phyloP scores from a whole-genome alignment of 768 basidiomycete genomes.

The Russula sp. region DNA sequence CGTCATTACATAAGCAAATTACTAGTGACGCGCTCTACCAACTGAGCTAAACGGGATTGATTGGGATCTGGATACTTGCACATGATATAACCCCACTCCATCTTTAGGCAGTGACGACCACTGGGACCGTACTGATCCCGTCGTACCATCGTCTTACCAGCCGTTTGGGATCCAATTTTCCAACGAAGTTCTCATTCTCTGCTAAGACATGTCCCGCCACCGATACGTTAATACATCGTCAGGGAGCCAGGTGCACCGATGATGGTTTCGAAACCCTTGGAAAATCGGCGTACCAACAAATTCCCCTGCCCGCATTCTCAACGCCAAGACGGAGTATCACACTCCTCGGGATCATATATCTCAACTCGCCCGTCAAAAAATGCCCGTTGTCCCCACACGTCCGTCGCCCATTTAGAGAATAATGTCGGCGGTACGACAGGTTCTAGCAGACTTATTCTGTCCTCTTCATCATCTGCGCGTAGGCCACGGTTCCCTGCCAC shows the following conservation, averaged over 20 bases:
- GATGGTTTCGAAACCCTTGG: neutral
- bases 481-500: slow-evolving; percentile 75
- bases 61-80: neutral
- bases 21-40: slow-evolving; percentile 69
- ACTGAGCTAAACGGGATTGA: slow-evolving; percentile 39
- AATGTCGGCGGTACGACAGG: neutral
- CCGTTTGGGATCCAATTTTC: neutral
- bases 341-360: neutral
- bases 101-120: slow-evolving; percentile 5
- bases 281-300: neutral
- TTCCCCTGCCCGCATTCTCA: neutral
- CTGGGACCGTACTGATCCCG: neutral
- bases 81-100: slow-evolving; percentile 2
- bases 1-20: slow-evolving; percentile 45
- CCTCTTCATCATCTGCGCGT: slow-evolving; percentile 31
- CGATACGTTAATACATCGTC: slow-evolving; percentile 3
- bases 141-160: neutral
- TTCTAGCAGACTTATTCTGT: slow-evolving; percentile 2
- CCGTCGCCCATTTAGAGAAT: neutral
- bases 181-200: neutral
- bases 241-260: neutral
- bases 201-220: slow-evolving; percentile 6
- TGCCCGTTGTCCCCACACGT: neutral
- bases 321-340: neutral
- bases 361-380: neutral